Conservation (phyloP, 352 stramenopile genomes). For the Phytophthora multivora region DNA sequence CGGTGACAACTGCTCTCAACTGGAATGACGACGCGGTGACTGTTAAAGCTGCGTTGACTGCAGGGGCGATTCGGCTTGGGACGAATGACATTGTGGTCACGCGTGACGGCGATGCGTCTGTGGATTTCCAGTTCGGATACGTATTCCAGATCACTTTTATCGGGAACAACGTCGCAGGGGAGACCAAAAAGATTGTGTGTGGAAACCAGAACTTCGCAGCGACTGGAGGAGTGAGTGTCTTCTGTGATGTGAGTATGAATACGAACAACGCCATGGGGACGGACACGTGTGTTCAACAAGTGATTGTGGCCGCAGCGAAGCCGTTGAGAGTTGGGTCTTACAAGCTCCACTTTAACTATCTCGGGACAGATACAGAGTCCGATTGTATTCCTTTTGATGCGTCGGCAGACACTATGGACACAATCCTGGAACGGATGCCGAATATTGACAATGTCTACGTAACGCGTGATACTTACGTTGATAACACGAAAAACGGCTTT, state of each 20-base stretch:
- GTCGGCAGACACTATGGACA: constrained; percentile 51
- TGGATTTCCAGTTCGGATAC: constrained; percentile 69
- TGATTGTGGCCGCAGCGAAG: constrained; percentile 65
- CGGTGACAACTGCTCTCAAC: constrained; percentile 27
- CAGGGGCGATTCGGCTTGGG: constrained; percentile 33
- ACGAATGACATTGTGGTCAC: constrained; percentile 71
- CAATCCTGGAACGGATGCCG: constrained; percentile 49
- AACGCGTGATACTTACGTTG: constrained; percentile 41
- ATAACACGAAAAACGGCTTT: constrained; percentile 52
- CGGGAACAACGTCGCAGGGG: constrained; percentile 64
- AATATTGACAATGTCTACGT: constrained; percentile 85
- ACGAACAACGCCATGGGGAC: constrained; percentile 69
- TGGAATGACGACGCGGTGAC: constrained; percentile 53
- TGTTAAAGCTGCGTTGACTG: constrained; percentile 38
- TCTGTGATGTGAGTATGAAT: constrained; percentile 53
- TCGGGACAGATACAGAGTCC: constrained; percentile 38
- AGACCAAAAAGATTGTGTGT: constrained; percentile 39
- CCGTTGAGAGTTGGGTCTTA: constrained; percentile 68
- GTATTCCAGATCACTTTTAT: constrained; percentile 81
- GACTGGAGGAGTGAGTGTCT: constrained; percentile 43
- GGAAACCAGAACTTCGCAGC: constrained; percentile 6
- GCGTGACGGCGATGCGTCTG: constrained; percentile 65
- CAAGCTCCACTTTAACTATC: constrained; percentile 49
- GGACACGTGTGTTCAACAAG: constrained; percentile 71
- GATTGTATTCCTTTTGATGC: constrained; percentile 75